These are phyloP conservation scores for Comarum palustre DNA, from an alignment of 306 rosid genomes.

Conservation along the genomic window DNA sequence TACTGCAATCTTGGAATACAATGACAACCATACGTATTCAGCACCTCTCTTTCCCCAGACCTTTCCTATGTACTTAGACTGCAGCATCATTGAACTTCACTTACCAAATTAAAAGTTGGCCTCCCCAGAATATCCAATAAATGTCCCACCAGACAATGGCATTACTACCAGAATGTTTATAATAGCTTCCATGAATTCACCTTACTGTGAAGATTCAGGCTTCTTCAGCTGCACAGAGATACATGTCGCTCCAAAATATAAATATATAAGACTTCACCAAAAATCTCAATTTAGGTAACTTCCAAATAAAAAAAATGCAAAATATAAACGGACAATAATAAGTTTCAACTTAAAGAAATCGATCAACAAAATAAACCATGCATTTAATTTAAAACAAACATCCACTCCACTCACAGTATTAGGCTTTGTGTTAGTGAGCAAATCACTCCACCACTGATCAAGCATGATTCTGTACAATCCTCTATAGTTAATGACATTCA, in stretches of 20 bases:
- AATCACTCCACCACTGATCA: no score
- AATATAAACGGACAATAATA: no score
- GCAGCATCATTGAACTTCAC: background rate
- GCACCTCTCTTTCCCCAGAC: background rate
- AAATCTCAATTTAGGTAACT: no score
- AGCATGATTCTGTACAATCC: no score
- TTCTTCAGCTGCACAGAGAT: background rate
- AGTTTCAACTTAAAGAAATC: no score
- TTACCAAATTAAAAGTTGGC: background rate
- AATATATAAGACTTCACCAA: no score
- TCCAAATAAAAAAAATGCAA: no score
- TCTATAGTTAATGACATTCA: no score
- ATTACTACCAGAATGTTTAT: background rate
- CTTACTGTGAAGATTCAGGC: background rate
- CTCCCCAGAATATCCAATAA: background rate
- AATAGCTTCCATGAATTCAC: background rate
- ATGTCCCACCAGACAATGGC: background rate
- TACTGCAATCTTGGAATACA: slow-evolving; percentile 1
- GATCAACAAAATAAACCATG: no score
- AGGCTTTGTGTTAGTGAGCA: no score
- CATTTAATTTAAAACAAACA: no score
- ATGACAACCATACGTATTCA: background rate
- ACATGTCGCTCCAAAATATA: background rate
- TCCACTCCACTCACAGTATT: no score
- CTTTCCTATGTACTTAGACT: background rate